phyloP scores from a whole-genome alignment of 2,329 filamentous ascomycete genomes.

The Leptographium radiaticola region DNA sequence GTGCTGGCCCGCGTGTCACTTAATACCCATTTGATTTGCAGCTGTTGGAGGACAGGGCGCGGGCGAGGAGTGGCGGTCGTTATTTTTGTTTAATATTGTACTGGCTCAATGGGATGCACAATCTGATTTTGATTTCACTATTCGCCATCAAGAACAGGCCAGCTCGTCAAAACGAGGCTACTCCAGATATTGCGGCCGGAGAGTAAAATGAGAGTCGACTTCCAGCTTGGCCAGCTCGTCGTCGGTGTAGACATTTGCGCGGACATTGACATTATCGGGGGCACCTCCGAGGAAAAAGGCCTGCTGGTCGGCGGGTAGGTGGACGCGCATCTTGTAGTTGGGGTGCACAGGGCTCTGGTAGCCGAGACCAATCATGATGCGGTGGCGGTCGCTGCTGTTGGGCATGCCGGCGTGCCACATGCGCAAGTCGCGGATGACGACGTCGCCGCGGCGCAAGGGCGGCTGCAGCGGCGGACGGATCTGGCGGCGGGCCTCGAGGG shows the following conservation, averaged over 20 bases:
- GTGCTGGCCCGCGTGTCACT: neutral
- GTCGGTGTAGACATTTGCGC: slow-evolving; percentile 11
- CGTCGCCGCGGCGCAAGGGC: slow-evolving; percentile 2
- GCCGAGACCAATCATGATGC: slow-evolving; percentile 38
- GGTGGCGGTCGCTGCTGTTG: slow-evolving; percentile 33
- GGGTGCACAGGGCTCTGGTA: slow-evolving; percentile 12
- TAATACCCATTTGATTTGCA: slow-evolving; percentile 1
- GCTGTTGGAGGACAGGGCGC: neutral
- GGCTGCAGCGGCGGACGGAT: slow-evolving; percentile 7
- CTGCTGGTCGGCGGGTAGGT: slow-evolving; percentile 10
- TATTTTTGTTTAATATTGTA: too few relatives aligned
- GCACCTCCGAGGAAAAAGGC: slow-evolving; percentile 11
- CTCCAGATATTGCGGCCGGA: slow-evolving; percentile 7
- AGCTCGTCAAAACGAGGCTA: neutral
- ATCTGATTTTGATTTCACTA: too few relatives aligned
- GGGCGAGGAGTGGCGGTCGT: too few relatives aligned
- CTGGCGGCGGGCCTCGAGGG: neutral
- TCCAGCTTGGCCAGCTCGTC: slow-evolving; percentile 6
- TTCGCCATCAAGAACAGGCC: too few relatives aligned
- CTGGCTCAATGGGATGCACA: too few relatives aligned
- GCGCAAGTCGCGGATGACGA: slow-evolving; percentile 45
- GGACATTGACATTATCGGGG: slow-evolving; percentile 9
- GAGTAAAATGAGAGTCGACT: slow-evolving; percentile 8
- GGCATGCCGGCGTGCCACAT: slow-evolving; percentile 54
- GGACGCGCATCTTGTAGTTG: slow-evolving; percentile 12